Evolutionary conservation across 2,329 filamentous ascomycete species (phyloP).

Genomic region (Boeremia exigua): DNA sequence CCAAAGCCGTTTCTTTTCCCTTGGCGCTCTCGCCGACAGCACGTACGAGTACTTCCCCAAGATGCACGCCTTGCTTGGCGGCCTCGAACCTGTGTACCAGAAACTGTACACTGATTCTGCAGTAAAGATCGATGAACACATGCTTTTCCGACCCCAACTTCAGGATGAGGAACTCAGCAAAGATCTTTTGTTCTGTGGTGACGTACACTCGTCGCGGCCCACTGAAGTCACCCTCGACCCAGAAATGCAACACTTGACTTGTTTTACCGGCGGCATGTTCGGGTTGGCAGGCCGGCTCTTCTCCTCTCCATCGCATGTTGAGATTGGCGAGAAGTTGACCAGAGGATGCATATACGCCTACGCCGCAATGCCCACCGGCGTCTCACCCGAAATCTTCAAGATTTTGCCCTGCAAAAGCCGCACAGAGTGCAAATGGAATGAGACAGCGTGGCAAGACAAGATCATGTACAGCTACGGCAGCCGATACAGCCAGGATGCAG

Average conservation of each 20-base stretch:
- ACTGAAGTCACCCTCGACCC: constrained; percentile 44
- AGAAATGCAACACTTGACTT: constrained; percentile 64
- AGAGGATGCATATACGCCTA: constrained; percentile 69
- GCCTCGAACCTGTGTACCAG: constrained; percentile 54
- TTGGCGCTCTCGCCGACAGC: constrained; percentile 48
- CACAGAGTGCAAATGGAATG: constrained; percentile 59
- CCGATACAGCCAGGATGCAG: constrained; percentile 21
- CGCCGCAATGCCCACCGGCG: constrained; percentile 59
- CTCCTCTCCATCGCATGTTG: constrained; percentile 57
- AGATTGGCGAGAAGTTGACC: constrained; percentile 63
- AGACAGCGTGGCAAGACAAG: constrained; percentile 56
- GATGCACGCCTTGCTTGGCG: constrained; percentile 49
- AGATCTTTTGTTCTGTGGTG: constrained; percentile 43
- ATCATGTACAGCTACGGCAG: constrained; percentile 32
- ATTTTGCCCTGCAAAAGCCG: constrained; percentile 56
- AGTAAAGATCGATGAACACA: constrained; percentile 53
- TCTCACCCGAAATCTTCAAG: constrained; percentile 66
- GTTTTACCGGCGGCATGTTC: constrained; percentile 68
- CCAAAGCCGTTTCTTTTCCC: constrained; percentile 38
- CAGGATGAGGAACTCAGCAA: constrained; percentile 33
- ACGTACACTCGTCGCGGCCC: constrained; percentile 36
- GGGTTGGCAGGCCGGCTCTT: constrained; percentile 65
- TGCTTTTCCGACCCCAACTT: constrained; percentile 56
- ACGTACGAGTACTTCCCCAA: constrained; percentile 50
- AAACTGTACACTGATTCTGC: constrained; percentile 63